Evolutionary conservation across 2,329 filamentous ascomycete genomes (phyloP), one percentile per base, ranked within the genome.

Genomic region (Alternaria sp.): DNA sequence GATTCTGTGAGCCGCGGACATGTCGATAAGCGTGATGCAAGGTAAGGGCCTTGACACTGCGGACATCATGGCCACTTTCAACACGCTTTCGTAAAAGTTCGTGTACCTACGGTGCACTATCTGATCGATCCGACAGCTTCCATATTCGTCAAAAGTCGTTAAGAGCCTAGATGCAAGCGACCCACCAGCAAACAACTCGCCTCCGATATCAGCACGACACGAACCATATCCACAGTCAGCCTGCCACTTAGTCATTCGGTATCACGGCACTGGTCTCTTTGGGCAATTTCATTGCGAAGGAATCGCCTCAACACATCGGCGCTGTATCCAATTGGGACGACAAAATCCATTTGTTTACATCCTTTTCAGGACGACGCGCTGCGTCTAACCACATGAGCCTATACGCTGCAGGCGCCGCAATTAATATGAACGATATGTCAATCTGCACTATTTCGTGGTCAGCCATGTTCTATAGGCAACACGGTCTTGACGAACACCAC

Each of bases 321-420:
- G 20, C 42, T 28, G 32, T 47, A 55, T 28, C 32, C 16, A 55
- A 48, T 26, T 36, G 34, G 47, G n/a, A 36, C 41, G 28, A 34
- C 18, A 30, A 41, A 30, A 46, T 20, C 26, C 43, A 34, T 34
- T 54, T 44, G 51, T 54, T 54, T 46, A 54, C 41, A 36, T 46
- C 41, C 51, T 18, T 16, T 18, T 32, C 18, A 46, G 36, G 43
- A 44, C 46, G 30, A 49, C 30, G 32, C 46, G 46, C 20, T 26
- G 46, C 46, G 46, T 38, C 46, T 49, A 22, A n/a, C 20, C 30
- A 49, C 30, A 26, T 49, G 32, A 36, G 11, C 24, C 41, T 48
- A 41, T 57, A 32, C 41, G 58, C 54, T 47, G 42, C 59, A 56
- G 42, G 48, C 52, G 51, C 60, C 51, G 48, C 48, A 49, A 56